A percentile compares a stretch with the other conserved stretches of the same genome.
Conservation (phyloP, 495 filamentous ascomycete genomes). For the Platismatia glauca region DNA sequence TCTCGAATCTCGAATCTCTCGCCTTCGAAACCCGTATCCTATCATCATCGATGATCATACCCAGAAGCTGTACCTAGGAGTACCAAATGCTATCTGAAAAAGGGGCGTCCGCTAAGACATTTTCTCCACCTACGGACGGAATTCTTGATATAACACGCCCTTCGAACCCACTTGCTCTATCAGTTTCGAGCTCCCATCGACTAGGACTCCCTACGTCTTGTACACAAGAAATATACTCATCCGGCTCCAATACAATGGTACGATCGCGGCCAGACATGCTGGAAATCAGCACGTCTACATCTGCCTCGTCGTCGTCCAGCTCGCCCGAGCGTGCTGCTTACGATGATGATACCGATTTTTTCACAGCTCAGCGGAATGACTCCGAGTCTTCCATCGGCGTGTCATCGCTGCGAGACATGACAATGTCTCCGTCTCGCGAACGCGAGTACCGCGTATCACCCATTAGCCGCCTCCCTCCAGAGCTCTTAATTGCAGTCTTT, state of each 20-base stretch:
- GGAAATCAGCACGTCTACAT: constrained; percentile 20
- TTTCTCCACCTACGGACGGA: not conserved
- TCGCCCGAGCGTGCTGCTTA: constrained; percentile 70
- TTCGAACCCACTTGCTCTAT: not conserved
- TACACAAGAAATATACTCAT: not conserved
- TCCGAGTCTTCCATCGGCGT: constrained; percentile 83
- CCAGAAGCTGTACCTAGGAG: not conserved
- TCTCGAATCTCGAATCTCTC: too few relatives aligned
- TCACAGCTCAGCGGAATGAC: constrained; percentile 73
- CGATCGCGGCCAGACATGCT: constrained; percentile 14
- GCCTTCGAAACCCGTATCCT: not conserved
- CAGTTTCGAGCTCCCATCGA: not conserved
- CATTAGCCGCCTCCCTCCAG: constrained; percentile 77
- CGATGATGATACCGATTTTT: constrained; percentile 92
- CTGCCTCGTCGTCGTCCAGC: constrained; percentile 64
- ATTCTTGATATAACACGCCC: not conserved
- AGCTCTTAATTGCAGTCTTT: constrained; percentile 90
- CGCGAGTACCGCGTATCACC: constrained; percentile 55
- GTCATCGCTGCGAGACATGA: constrained; percentile 63
- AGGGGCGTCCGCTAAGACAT: not conserved
- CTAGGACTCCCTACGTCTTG: not conserved
- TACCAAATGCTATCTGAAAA: not conserved
- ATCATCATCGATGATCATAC: not conserved
- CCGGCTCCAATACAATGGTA: constrained; percentile 11
- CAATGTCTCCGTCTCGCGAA: constrained; percentile 47